Base-by-base conservation (phyloP, 129 eudicot genomes). In the Scalesia atractyloides region DNA sequence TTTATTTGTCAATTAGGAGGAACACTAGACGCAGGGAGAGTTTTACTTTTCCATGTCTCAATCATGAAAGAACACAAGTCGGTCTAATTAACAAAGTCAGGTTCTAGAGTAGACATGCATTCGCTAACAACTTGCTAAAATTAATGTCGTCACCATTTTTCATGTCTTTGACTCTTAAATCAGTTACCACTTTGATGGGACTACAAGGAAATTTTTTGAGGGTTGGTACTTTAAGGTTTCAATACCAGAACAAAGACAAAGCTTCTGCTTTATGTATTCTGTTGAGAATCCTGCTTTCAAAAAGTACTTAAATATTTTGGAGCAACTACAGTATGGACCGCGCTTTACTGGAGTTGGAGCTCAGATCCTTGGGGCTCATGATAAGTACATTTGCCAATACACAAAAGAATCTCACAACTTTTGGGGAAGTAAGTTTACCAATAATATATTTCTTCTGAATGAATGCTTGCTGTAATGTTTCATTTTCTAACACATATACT, bases 211-310 rank as follows among this genome's bases (percentile, higher is more conserved):
- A 16, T 94, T 94, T 72, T 94, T 94, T 68, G 98, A 94, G 79
- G 98, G 98, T n/a, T 94, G 98, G 98, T 94, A 90, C 90, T 94
- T 94, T 76, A 90, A 94, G 91, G 97, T 94, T 37, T 83, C 97
- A 58, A 94, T 94, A 80, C 97, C 96, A 58, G 98, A 94, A 74
- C 76, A 79, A 74, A 84, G 84, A 78, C 98, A 94, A 82, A 94
- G 89, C 78, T 94, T 94, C 83, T 94, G 98, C 81, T 94, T 94
- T 79, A 94, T 94, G 98, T 94, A 94, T 78, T 88, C 94, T 66
- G 81, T 90, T 14, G 97, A 94, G 84, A 94, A 83, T 86, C 98
- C 98, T 62, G 87, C 96, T 68, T 94, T 94, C 49, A 66, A 76
- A 10, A 88, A 78, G 76, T 73, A 68, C 69, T 78, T 90, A 82